Evolutionary conservation across 1,139 yeast species (phyloP).

Genomic region (Zygosaccharomyces pseudobailii): DNA sequence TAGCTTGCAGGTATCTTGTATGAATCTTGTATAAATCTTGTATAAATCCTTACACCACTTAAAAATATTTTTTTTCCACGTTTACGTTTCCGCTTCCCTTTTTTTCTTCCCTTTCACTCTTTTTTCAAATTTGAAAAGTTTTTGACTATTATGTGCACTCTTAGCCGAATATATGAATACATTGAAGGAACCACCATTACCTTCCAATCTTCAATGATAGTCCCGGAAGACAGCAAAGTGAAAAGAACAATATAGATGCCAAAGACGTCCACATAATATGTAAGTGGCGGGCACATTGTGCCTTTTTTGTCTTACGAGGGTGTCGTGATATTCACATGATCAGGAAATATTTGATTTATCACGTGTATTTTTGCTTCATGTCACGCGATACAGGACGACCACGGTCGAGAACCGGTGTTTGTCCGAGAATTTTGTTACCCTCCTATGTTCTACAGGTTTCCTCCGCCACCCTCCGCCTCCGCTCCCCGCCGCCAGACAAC

Average conservation of each 20-base stretch:
- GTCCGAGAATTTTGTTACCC: not conserved
- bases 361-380: no score
- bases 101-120: not conserved
- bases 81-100: not conserved
- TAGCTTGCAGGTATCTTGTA: no score
- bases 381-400: not conserved
- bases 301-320: no score
- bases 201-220: not conserved
- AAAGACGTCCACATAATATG: no score
- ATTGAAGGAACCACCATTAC: not conserved
- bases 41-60: slow-evolving; percentile 1
- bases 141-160: not conserved
- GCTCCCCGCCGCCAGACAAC: not conserved
- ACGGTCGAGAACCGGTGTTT: not conserved
- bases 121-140: not conserved
- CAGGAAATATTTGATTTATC: no score
- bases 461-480: not conserved
- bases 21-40: not conserved
- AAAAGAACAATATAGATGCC: no score
- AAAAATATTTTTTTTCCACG: not conserved
- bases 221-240: no score
- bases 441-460: not conserved
- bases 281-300: no score
- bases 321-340: no score
- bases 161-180: not conserved